Conservation (phyloP, 441 rosid species). For the Populus hybrid region DNA sequence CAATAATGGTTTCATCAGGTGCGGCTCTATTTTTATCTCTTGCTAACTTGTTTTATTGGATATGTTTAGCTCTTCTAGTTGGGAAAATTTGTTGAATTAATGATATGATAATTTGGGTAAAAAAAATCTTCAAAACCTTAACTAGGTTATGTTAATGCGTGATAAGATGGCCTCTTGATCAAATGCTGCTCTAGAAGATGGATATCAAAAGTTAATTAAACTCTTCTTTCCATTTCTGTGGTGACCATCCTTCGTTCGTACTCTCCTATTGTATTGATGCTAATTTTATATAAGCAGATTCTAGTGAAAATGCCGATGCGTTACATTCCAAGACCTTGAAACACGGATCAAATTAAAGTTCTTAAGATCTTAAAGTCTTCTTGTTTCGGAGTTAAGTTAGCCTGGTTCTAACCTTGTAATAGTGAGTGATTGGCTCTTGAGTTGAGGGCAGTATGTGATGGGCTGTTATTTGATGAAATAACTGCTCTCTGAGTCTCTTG, state of each 20-base stretch:
- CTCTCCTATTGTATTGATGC: neutral
- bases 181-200: neutral
- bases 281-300: too few relatives aligned
- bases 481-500: too few relatives aligned
- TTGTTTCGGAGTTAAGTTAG: neutral
- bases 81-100: neutral
- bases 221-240: neutral
- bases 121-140: neutral
- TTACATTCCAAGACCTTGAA: neutral
- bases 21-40: slow-evolving; percentile 2
- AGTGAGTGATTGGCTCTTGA: neutral
- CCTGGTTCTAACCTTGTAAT: neutral
- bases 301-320: neutral
- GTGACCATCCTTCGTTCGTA: neutral
- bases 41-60: neutral
- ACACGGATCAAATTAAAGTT: neutral
- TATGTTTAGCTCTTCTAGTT: neutral
- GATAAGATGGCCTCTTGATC: too few relatives aligned
- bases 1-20: slow-evolving; percentile 83
- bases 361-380: neutral
- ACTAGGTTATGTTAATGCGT: neutral
- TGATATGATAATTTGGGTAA: neutral
- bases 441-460: neutral
- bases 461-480: neutral
- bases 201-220: neutral